Conservation (phyloP, 441 rosid species). For the Corymbia calophylla region DNA sequence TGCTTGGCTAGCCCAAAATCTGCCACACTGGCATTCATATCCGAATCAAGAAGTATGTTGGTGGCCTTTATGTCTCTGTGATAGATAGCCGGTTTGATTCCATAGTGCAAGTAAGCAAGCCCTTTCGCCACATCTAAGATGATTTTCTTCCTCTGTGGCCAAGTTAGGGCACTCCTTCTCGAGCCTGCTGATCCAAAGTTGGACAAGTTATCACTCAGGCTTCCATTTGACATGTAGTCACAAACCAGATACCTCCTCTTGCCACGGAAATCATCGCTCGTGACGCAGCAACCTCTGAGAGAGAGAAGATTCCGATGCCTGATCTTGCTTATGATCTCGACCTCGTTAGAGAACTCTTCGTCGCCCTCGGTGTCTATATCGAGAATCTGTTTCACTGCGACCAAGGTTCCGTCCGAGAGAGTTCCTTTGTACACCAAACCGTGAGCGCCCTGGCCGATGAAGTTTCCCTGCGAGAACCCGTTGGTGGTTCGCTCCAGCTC, state of each 20-base stretch:
- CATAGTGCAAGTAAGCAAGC: constrained; percentile 48
- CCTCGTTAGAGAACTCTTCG: constrained; percentile 49
- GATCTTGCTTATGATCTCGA: constrained; percentile 56
- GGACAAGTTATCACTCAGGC: constrained; percentile 31
- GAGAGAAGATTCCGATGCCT: constrained; percentile 54
- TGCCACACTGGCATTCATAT: constrained; percentile 40
- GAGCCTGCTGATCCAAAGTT: background rate
- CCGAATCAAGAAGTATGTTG: constrained; percentile 42
- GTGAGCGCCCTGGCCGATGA: constrained; percentile 41
- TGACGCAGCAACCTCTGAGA: constrained; percentile 55
- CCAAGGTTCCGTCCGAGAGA: constrained; percentile 30
- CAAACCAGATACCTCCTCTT: constrained; percentile 43
- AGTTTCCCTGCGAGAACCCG: constrained; percentile 37
- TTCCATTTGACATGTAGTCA: constrained; percentile 59
- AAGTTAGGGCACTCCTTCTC: constrained; percentile 18
- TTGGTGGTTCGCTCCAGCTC: constrained; percentile 46
- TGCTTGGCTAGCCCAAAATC: constrained; percentile 63
- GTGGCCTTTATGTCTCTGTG: constrained; percentile 60
- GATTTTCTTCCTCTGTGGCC: constrained; percentile 53
- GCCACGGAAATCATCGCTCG: constrained; percentile 31
- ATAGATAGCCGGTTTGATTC: constrained; percentile 50
- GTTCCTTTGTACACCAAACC: constrained; percentile 47
- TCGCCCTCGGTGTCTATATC: constrained; percentile 44
- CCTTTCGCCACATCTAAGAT: constrained; percentile 56
- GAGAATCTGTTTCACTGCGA: constrained; percentile 43